Evolutionary conservation across 768 basidiomycete genomes (phyloP), one percentile per base, ranked within the genome.

Genomic region (Trametes punicea): DNA sequence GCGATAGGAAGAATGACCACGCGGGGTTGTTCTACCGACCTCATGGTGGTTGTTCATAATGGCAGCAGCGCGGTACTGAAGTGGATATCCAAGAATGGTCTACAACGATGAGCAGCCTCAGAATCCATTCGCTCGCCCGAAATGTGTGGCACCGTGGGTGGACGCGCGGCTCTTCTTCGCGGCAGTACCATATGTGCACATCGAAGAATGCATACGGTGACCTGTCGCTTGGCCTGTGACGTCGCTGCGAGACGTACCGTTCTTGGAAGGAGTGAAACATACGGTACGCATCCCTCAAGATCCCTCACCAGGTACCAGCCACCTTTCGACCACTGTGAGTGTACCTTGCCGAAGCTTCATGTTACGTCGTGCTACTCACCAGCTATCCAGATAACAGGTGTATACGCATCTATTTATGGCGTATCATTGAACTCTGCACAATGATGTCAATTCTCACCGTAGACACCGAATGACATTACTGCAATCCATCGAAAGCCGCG

Each of bases 401-500:
- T 30, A 15, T 31, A 33, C 6, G 23, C 23, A 23, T 29, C 51
- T 52, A 52, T 33, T 34, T 33, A 23, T 42, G 44, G 41, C 42
- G 16, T 23, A 42, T 52, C 40, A 52, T 36, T 34, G 30, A 34
- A 23, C 18, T 44, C 9, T 42, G 16, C 44, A 44, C 30, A 27
- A 52, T 36, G 29, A 33, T 31, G 8, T 16, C 20, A 26, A 23
- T 13, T 44, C 51, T 54, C 34, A 54, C 47, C 47, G 34, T 27
- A 20, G 11, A 23, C 39, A 25, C 29, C 49, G n/a, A 30, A 27
- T 25, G 21, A 20, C 20, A 8, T 25, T 33, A 38, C 44, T 54
- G 38, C 40, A 59, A 40, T 18, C 57, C 48, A 18, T 75, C 69
- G 64, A 92, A 90, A 2, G 81, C 81, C 20, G 74, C 72, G 31